These are phyloP conservation scores for Ceratocystis colombiana DNA, from an alignment of 2,329 filamentous ascomycete species.

Conservation along the genomic window DNA sequence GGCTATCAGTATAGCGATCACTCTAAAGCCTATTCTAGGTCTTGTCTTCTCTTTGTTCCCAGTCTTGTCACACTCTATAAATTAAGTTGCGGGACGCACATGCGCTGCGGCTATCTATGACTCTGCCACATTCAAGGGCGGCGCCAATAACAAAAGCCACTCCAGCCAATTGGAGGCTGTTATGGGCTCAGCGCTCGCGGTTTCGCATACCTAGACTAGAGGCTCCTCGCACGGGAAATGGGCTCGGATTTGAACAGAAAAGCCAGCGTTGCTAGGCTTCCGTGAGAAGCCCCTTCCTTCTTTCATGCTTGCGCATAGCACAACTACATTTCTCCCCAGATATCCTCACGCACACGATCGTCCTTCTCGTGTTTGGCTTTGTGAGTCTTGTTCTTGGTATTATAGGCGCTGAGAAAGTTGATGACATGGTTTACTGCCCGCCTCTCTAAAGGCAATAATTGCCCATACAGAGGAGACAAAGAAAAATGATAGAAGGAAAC, in stretches of 20 bases:
- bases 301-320: background rate
- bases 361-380: slow-evolving; percentile 34
- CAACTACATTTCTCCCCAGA: slow-evolving; percentile 28
- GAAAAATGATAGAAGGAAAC: background rate
- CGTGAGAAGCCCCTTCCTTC: slow-evolving; percentile 28
- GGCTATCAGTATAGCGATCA: slow-evolving; percentile 39
- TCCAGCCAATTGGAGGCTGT: slow-evolving; percentile 42
- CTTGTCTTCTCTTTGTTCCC: slow-evolving; percentile 25
- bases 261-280: slow-evolving; percentile 38
- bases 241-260: slow-evolving; percentile 43
- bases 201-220: slow-evolving; percentile 31
- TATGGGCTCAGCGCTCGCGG: slow-evolving; percentile 37
- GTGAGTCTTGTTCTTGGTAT: slow-evolving; percentile 34
- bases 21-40: slow-evolving; percentile 30
- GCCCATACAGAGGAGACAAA: background rate
- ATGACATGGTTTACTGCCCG: background rate
- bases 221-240: slow-evolving; percentile 39
- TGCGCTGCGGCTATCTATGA: slow-evolving; percentile 33
- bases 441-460: no score
- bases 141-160: slow-evolving; percentile 42
- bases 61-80: slow-evolving; percentile 33
- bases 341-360: slow-evolving; percentile 33
- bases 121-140: slow-evolving; percentile 33
- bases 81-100: slow-evolving; percentile 36
- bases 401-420: slow-evolving; percentile 29